Evolutionary conservation across 441 rosid genomes (phyloP).

Genomic region (Metrosideros polymorpha): DNA sequence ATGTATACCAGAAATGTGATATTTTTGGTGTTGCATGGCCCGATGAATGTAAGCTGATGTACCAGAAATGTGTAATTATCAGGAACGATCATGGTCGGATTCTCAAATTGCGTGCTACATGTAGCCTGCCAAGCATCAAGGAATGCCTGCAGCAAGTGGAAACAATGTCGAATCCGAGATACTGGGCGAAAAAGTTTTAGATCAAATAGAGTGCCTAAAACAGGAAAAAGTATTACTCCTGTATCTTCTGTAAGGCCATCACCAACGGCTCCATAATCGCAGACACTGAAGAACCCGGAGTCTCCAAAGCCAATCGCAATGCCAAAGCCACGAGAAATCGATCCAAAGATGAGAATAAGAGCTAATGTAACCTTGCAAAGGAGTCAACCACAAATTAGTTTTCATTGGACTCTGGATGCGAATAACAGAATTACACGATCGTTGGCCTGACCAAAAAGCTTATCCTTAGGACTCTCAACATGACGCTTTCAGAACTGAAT

Average conservation of each 20-base stretch:
- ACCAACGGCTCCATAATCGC: constrained; percentile 30
- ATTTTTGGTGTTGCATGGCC: constrained; percentile 37
- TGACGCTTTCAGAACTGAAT: background rate
- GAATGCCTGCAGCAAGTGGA: constrained; percentile 27
- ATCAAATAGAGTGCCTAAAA: background rate
- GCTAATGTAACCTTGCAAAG: background rate
- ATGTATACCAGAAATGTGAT: constrained; percentile 19
- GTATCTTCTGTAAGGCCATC: constrained; percentile 30
- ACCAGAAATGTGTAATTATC: constrained; percentile 27
- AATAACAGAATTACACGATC: background rate
- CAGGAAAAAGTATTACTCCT: constrained; percentile 3
- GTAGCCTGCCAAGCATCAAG: constrained; percentile 33
- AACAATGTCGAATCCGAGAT: background rate
- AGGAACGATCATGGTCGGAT: constrained; percentile 21
- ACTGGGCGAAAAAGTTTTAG: background rate
- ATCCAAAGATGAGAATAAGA: background rate
- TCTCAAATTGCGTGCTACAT: constrained; percentile 9
- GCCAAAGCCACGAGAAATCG: background rate
- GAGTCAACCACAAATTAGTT: background rate
- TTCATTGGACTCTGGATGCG: background rate
- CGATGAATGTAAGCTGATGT: constrained; percentile 19
- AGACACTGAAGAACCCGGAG: constrained; percentile 7
- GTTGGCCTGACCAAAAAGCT: background rate
- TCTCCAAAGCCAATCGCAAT: background rate
- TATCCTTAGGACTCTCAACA: background rate